phyloP scores from a whole-genome alignment of 441 rosid species.

The Theobroma grandiflorum region DNA sequence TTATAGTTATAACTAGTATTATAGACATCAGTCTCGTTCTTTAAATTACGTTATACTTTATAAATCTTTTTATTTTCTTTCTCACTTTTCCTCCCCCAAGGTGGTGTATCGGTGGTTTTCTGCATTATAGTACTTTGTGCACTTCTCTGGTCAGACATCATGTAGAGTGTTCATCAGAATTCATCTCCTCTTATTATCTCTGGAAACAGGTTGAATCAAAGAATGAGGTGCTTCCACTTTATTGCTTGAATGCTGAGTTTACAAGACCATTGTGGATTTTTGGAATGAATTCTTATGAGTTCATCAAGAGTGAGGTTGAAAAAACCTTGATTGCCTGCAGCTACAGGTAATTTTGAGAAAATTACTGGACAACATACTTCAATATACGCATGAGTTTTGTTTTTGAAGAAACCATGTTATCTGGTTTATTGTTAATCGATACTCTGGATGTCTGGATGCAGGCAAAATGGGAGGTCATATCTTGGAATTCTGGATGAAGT shows the following conservation, averaged over 20 bases:
- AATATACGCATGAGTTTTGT: constrained; percentile 19
- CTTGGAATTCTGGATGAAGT: constrained; percentile 76
- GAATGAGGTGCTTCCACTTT: constrained; percentile 64
- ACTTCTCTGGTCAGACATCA: constrained; percentile 8
- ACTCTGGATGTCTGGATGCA: constrained; percentile 43
- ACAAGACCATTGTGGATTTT: constrained; percentile 85
- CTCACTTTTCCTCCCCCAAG: not conserved
- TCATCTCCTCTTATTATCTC: constrained; percentile 19
- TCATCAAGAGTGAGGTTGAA: constrained; percentile 58
- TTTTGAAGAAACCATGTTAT: not conserved
- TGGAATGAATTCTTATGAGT: constrained; percentile 79
- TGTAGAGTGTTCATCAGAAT: not conserved
- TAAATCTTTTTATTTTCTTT: not conserved
- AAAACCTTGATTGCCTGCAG: constrained; percentile 78
- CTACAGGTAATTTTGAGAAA: constrained; percentile 63
- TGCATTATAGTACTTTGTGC: not conserved
- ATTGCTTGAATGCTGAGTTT: constrained; percentile 79
- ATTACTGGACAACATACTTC: constrained; percentile 23
- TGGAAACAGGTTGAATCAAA: constrained; percentile 65
- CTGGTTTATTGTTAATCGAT: not conserved
- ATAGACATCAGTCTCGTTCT: not conserved
- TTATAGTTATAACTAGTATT: not conserved
- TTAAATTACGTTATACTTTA: not conserved
- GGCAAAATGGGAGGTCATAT: constrained; percentile 88
- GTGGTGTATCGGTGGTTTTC: not conserved